phyloP scores from a whole-genome alignment of 805 yeast genomes.

The Cyberlindnera samutprakarnensis region DNA sequence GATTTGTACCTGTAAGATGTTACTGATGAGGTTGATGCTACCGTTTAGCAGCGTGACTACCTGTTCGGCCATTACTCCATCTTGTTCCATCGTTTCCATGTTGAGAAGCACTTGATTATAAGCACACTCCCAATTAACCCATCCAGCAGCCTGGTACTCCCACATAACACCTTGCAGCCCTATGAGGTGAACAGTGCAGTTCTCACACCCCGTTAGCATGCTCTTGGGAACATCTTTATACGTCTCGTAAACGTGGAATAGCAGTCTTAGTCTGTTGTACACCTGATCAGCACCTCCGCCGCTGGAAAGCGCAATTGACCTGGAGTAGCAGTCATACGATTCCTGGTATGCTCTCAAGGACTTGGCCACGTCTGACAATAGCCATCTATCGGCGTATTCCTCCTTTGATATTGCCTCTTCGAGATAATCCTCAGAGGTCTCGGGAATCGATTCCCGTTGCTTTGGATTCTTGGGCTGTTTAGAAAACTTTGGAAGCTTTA shows the following conservation, averaged over 20 bases:
- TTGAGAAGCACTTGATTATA: conserved; percentile 17
- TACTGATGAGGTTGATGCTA: conserved; percentile 4
- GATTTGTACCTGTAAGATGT: conserved; percentile 11
- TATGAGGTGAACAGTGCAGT: conserved; percentile 4
- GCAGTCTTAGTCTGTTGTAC: conserved; percentile 52
- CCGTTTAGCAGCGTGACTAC: conserved; percentile 2
- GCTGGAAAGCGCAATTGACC: conserved; percentile 21
- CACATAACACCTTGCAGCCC: conserved; percentile 8
- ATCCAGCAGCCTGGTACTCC: conserved; percentile 13
- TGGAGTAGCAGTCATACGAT: conserved; percentile 39
- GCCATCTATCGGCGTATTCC: conserved; percentile 74
- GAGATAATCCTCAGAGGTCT: conserved; percentile 43
- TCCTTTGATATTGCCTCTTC: conserved; percentile 54
- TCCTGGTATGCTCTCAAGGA: conserved; percentile 57
- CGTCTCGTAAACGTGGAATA: conserved; percentile 52
- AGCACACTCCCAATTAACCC: conserved; percentile 24
- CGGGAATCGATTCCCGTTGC: conserved; percentile 6
- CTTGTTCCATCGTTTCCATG: conserved; percentile 12
- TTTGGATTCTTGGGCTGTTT: conserved; percentile 5
- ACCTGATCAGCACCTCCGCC: conserved; percentile 36
- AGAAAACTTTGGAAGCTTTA: conserved; percentile 13
- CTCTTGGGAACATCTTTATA: conserved; percentile 33
- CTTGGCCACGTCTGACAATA: conserved; percentile 56
- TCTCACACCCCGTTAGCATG: conserved; percentile 26
- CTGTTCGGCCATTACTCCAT: neutral